Evolutionary conservation across 2,329 filamentous ascomycete species (phyloP).

Genomic region (Phaeophleospora eucalypticola): DNA sequence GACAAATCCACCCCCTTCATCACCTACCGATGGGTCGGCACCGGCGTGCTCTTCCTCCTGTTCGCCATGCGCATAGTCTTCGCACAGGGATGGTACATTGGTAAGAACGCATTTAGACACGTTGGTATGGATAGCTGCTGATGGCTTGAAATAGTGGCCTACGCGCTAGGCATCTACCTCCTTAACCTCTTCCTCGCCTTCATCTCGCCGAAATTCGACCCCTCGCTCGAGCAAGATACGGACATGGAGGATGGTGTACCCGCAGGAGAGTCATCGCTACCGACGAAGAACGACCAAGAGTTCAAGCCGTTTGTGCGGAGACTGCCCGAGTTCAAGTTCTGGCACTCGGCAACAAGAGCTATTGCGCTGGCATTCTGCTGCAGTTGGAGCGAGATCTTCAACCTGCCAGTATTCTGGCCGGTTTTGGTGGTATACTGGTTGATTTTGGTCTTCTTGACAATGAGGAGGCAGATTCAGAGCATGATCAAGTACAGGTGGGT

Average conservation of each 20-base stretch:
- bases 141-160: conserved; percentile 64
- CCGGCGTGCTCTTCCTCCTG: conserved; percentile 66
- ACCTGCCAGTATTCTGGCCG: conserved; percentile 98
- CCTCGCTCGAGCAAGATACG: conserved; percentile 88
- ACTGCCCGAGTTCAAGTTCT: conserved; percentile 99
- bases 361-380: conserved; percentile 78
- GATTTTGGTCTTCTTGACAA: conserved; percentile 91
- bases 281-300: conserved; percentile 94
- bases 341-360: conserved; percentile 90
- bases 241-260: conserved; percentile 83
- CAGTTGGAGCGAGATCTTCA: conserved; percentile 91
- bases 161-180: conserved; percentile 96
- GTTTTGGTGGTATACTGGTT: conserved; percentile 98
- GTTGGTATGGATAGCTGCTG: conserved; percentile 60
- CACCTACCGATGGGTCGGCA: conserved; percentile 84
- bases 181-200: conserved; percentile 99
- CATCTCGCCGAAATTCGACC: conserved; percentile 97
- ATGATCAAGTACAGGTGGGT: conserved; percentile 99
- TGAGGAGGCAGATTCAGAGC: conserved; percentile 99
- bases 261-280: conserved; percentile 63
- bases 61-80: conserved; percentile 89
- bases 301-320: conserved; percentile 96
- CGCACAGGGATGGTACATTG: conserved; percentile 98
- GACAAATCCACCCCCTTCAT: conserved; percentile 90
- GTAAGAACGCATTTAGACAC: conserved; percentile 66